Percentiles rank a stretch among this genome's conserved stretches.
Evolutionary conservation across 2,329 filamentous ascomycete genomes (phyloP).

Genomic region (Diaporthe sp.): DNA sequence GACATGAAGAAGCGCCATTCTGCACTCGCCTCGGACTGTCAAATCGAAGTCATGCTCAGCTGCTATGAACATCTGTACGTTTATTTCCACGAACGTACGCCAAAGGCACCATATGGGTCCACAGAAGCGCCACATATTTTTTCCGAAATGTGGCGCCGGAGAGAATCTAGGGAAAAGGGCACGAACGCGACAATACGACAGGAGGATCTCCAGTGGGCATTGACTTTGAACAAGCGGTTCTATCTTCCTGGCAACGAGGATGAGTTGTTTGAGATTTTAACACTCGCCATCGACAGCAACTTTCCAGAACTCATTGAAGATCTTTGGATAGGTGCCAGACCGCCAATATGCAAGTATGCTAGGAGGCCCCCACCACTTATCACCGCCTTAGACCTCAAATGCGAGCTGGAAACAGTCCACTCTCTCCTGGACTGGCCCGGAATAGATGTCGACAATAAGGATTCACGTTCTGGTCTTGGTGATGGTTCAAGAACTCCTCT

Average conservation of each 20-base stretch:
- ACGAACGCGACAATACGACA: not conserved
- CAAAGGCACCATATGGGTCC: no score
- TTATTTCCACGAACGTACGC: not conserved
- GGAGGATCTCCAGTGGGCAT: not conserved
- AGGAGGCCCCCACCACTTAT: not conserved
- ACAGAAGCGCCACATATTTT: not conserved
- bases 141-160: no score
- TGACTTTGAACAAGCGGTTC: not conserved
- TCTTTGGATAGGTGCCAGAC: not conserved
- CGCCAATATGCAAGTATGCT: not conserved
- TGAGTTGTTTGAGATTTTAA: not conserved
- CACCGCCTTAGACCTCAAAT: not conserved
- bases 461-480: no score
- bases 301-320: not conserved
- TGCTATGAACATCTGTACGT: not conserved
- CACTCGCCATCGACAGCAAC: not conserved
- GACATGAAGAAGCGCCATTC: not conserved
- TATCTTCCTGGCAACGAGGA: not conserved
- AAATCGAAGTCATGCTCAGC: not conserved
- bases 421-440: not conserved
- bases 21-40: not conserved
- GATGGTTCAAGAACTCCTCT: not conserved
- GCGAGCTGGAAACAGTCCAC: not conserved
- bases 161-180: no score
- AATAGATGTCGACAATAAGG: not conserved